Evolutionary conservation across 306 rosid genomes (phyloP), one percentile per base, ranked within the genome.

Genomic region (Datisca glomerata): DNA sequence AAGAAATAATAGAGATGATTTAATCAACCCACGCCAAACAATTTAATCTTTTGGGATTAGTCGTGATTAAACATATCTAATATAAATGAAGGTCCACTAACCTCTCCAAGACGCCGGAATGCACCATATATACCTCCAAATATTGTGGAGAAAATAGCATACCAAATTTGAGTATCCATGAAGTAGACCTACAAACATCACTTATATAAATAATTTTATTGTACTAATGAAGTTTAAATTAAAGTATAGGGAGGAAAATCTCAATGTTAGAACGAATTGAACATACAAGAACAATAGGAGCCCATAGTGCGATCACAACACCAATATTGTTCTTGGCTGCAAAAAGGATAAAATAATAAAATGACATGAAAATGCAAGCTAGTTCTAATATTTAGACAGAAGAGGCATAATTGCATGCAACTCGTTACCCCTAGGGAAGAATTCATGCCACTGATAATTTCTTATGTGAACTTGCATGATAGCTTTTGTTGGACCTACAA

Each of bases 151-250:
- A 63, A 89, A 47, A 89, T 89, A 63, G 98, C 93, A 77, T 80
- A 89, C 98, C 98, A 89, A 56, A 89, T 89, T 67, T 89, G 98
- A 18, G 89, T 78, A 68, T 89, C 97, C 95, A 89, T 89, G 67
- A 89, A 89, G 75, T 89, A 89, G 47, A 89, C 98, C 97, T 89
- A 55, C 60, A 66, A 24, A 47, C 44, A 49, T 37, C 8, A 3
- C 43, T 41, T 24, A 51, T 52, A 16, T 2, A 41, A 12, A 39
- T 32, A n/a, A 7, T n/a, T n/a, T n/a, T n/a, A n/a, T n/a, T n/a
- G n/a, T n/a, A n/a, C n/a, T n/a, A n/a, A n/a, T n/a, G n/a, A n/a
- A n/a, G n/a, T n/a, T n/a, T n/a, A n/a, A n/a, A n/a, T n/a, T n/a
- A n/a, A n/a, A n/a, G n/a, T n/a, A 40, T 47, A 33, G 19, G 31